Conservation (phyloP, 1,139 yeast genomes). For the Lodderomyces parapsilosis region DNA sequence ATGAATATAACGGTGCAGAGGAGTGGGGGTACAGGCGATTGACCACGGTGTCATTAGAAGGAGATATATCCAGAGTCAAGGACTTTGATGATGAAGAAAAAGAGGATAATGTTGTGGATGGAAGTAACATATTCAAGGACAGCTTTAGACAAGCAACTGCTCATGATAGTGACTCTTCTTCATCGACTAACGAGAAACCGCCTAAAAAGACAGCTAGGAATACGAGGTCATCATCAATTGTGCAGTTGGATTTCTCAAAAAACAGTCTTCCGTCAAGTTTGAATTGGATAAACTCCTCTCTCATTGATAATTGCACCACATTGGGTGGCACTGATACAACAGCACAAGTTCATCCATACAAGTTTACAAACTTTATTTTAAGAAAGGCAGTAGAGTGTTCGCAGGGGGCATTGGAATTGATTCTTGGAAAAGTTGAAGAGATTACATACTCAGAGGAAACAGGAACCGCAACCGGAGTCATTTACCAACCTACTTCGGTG, state of each 20-base stretch:
- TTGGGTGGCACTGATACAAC: slow-evolving; percentile 87
- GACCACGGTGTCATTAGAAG: slow-evolving; percentile 85
- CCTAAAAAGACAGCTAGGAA: slow-evolving; percentile 33
- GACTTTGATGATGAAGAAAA: slow-evolving; percentile 9
- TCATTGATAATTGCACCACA: slow-evolving; percentile 73
- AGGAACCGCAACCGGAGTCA: slow-evolving; percentile 66
- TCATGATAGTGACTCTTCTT: slow-evolving; percentile 22
- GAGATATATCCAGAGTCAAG: slow-evolving; percentile 53
- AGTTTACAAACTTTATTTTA: slow-evolving; percentile 78
- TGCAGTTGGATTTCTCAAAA: slow-evolving; percentile 13
- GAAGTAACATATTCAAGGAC: slow-evolving; percentile 5
- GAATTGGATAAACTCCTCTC: slow-evolving; percentile 73
- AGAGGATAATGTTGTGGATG: not conserved
- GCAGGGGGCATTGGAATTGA: slow-evolving; percentile 77
- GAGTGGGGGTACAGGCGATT: slow-evolving; percentile 94
- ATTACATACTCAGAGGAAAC: slow-evolving; percentile 60
- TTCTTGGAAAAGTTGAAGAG: slow-evolving; percentile 80
- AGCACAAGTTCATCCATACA: slow-evolving; percentile 96
- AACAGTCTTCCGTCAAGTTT: slow-evolving; percentile 61
- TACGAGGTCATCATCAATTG: slow-evolving; percentile 18
- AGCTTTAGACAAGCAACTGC: slow-evolving; percentile 12
- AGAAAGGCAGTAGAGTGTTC: slow-evolving; percentile 70
- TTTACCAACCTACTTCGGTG: slow-evolving; percentile 59
- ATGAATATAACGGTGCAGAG: slow-evolving; percentile 71
- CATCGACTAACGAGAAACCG: slow-evolving; percentile 26